Evolutionary conservation across 148 eudicot species (phyloP).

Genomic region (Bassia scoparia): DNA sequence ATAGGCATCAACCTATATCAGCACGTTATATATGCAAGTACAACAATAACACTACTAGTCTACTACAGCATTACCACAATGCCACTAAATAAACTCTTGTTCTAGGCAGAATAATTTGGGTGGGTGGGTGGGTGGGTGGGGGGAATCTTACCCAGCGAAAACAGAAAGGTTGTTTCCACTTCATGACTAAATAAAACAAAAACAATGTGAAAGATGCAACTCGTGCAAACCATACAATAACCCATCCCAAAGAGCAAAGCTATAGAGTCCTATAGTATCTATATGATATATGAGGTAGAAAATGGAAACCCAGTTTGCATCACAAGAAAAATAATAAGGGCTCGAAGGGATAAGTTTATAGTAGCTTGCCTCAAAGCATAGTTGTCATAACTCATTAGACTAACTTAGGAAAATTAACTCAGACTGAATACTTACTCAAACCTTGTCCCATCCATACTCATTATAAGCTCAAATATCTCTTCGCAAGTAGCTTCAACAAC

Average conservation of each 20-base stretch:
- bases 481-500: conserved; percentile 97
- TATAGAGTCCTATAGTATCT: background rate
- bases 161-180: background rate
- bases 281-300: background rate
- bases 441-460: conserved; percentile 97
- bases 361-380: background rate
- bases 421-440: conserved; percentile 68
- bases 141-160: background rate
- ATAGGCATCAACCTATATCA: background rate
- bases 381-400: background rate
- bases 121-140: too few species aligned
- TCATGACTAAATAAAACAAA: background rate
- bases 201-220: background rate
- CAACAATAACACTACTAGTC: too few species aligned
- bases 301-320: background rate
- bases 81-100: background rate
- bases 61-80: background rate
- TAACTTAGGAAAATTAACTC: background rate
- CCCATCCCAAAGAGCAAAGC: background rate
- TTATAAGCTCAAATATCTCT: conserved; percentile 94
- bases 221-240: background rate
- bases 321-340: background rate
- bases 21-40: background rate
- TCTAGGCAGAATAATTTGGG: background rate
- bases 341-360: background rate